These are phyloP conservation scores for Boletellus sp. DNA, from an alignment of 1,284 basidiomycete genomes.

Conservation along the genomic window DNA sequence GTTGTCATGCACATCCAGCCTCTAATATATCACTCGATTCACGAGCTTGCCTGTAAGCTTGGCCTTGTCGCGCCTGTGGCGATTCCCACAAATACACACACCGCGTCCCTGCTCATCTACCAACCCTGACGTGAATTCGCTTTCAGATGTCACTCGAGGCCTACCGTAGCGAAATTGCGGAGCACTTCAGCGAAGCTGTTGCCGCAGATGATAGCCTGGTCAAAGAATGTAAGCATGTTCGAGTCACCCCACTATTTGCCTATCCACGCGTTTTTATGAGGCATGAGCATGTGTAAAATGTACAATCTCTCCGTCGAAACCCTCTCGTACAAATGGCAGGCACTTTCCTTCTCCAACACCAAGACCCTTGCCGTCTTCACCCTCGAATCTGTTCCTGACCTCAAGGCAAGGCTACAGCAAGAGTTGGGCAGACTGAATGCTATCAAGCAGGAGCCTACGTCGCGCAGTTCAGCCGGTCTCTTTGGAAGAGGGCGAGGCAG, in stretches of 20 bases:
- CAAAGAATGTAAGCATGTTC: constrained; percentile 44
- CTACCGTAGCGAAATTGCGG: constrained; percentile 28
- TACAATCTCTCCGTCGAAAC: constrained; percentile 55
- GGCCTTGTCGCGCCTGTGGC: constrained; percentile 14
- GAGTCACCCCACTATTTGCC: not conserved
- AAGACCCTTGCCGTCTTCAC: constrained; percentile 45
- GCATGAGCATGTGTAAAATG: constrained; percentile 60
- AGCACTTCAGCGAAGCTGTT: constrained; percentile 33
- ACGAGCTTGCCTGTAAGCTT: not conserved
- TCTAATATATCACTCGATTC: constrained; percentile 24
- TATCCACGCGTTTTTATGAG: constrained; percentile 35
- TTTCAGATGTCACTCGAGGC: constrained; percentile 20
- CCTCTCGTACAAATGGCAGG: constrained; percentile 75
- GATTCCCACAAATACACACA: constrained; percentile 3
- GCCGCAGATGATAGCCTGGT: constrained; percentile 36
- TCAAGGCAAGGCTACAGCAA: constrained; percentile 54
- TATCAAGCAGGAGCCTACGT: constrained; percentile 32
- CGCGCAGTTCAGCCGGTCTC: constrained; percentile 2
- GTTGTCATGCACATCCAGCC: constrained; percentile 15
- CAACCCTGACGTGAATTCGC: not conserved
- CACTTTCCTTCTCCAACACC: constrained; percentile 41
- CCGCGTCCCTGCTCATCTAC: not conserved
- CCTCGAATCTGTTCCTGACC: constrained; percentile 45
- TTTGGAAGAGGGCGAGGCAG: constrained; percentile 7
- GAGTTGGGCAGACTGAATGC: constrained; percentile 44